phyloP scores from a whole-genome alignment of 805 yeast species.

The Geotrichum ghanense region DNA sequence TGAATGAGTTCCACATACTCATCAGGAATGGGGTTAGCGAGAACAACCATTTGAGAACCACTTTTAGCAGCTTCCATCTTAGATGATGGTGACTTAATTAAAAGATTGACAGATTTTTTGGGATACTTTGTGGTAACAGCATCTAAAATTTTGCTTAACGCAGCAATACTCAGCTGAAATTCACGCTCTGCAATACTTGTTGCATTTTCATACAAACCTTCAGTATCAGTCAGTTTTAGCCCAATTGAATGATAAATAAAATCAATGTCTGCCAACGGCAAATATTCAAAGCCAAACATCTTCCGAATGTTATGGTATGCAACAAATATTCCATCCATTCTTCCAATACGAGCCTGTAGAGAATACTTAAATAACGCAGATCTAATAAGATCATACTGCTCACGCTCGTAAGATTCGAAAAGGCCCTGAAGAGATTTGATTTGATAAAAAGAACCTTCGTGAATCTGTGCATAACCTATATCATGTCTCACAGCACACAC shows the following conservation, averaged over 20 bases:
- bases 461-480: conserved; percentile 44
- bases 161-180: conserved; percentile 45
- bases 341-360: conserved; percentile 87
- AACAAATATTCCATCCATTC: conserved; percentile 91
- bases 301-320: conserved; percentile 78
- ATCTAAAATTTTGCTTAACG: conserved; percentile 39
- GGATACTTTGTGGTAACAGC: conserved; percentile 25
- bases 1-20: conserved; percentile 16
- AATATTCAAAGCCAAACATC: conserved; percentile 83
- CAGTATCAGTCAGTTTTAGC: conserved; percentile 2
- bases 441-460: conserved; percentile 55
- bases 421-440: conserved; percentile 50
- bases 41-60: conserved; percentile 17
- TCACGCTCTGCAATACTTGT: conserved; percentile 53
- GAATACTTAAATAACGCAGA: conserved; percentile 75
- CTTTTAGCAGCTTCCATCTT: conserved; percentile 13
- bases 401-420: conserved; percentile 75
- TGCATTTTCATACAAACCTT: conserved; percentile 24
- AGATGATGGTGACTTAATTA: conserved; percentile 17
- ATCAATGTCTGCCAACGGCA: conserved; percentile 68
- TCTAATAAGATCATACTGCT: conserved; percentile 60
- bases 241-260: conserved; percentile 39
- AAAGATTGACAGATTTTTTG: conserved; percentile 29
- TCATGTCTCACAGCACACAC: conserved; percentile 80
- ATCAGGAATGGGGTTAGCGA: conserved; percentile 21